Evolutionary conservation across 306 rosid species (phyloP), one percentile per base, ranked within the genome.

Genomic region (Dryas drummondii): DNA sequence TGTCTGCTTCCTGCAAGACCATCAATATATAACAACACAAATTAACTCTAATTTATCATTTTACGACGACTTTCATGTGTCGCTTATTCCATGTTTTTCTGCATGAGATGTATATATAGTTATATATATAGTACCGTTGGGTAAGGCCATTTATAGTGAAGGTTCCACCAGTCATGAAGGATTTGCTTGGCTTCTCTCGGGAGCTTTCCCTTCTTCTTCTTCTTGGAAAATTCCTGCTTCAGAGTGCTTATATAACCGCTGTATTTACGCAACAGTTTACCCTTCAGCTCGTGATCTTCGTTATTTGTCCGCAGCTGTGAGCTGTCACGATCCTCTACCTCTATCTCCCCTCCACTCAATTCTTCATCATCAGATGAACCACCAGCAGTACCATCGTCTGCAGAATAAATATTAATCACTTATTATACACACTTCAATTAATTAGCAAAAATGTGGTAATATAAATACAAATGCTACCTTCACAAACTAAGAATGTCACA

Each of bases 101-200:
- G 37, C 37, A 32, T 32, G 37, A 32, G 37, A 32, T 32, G 2
- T 32, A 32, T 32, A 32, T 1, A 66, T 46, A 19, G 14, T 1
- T 12, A n/a, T 6, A 68, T 22, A 45, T 49, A 54, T 58, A 32
- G 72, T 86, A 91, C 97, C 74, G 96, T 90, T 13, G 97, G 96
- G 76, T 92, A 92, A 4, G 97, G 97, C 97, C 97, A 92, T 78
- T 84, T 87, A 60, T 78, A 80, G 83, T 92, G 96, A 80, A 81
- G 17, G 76, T 82, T 79, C 97, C 97, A 92, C 97, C 97, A 92
- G 59, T 86, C 84, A 40, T 80, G 86, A 53, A 92, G 82, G 64
- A 75, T 85, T 78, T 87, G 77, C 65, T 75, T 90, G 5, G 97
- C 93, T 62, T 92, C 93, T 72, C 79, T 88, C 0, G 97, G 97